phyloP scores from a whole-genome alignment of 1,139 yeast species.

The Geotrichum restrictum region DNA sequence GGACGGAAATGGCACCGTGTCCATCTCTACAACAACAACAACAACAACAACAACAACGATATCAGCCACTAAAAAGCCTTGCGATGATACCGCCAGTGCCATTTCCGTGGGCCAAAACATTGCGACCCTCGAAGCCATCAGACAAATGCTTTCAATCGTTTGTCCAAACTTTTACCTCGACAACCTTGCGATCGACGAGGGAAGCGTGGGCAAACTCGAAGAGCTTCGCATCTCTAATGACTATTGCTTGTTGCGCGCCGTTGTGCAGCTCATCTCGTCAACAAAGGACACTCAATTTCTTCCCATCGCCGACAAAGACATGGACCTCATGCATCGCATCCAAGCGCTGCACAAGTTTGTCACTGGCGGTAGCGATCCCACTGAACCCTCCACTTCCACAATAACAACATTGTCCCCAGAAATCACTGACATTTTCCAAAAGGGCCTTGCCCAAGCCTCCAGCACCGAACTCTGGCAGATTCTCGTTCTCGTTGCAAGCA shows the following conservation, averaged over 20 bases:
- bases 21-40: conserved; percentile 8
- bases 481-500: conserved; percentile 4
- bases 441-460: neutral
- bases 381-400: neutral
- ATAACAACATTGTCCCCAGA: neutral
- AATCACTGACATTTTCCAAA: neutral
- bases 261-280: conserved; percentile 34
- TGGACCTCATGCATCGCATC: conserved; percentile 24
- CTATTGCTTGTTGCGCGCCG: conserved; percentile 35
- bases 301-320: conserved; percentile 29
- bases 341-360: conserved; percentile 27
- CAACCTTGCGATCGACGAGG: conserved; percentile 32
- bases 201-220: conserved; percentile 34
- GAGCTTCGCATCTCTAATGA: conserved; percentile 38
- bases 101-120: conserved; percentile 26
- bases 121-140: conserved; percentile 37
- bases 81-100: conserved; percentile 1
- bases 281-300: conserved; percentile 25
- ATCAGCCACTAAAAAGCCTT: neutral
- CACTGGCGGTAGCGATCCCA: neutral
- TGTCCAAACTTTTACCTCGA: conserved; percentile 28
- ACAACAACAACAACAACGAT: too few relatives aligned
- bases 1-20: conserved; percentile 19
- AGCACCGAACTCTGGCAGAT: conserved; percentile 7
- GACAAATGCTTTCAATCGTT: conserved; percentile 32